Evolutionary conservation across 345 rosid species (phyloP).

Genomic region (Aquilaria malaccensis): DNA sequence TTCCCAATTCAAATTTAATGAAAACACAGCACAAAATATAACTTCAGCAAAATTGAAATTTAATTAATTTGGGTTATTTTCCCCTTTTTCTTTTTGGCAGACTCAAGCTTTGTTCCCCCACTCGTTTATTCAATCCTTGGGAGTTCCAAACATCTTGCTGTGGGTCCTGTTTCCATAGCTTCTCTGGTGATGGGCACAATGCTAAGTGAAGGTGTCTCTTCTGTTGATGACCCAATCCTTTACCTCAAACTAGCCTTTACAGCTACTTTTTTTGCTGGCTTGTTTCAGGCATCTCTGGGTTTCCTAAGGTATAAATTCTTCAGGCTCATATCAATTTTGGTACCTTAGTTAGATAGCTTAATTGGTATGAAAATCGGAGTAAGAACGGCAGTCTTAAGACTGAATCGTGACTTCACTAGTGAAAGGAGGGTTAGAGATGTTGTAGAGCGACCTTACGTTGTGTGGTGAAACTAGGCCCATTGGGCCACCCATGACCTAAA

Average conservation of each 20-base stretch:
- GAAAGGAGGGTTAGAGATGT: too few species aligned
- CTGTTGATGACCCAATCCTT: conserved; percentile 47
- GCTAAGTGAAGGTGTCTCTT: conserved; percentile 74
- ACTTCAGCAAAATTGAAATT: conserved; percentile 4
- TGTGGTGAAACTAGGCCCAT: too few species aligned
- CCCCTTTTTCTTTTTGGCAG: conserved; percentile 32
- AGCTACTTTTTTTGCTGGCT: conserved; percentile 92
- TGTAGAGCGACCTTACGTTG: too few species aligned
- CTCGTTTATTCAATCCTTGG: conserved; percentile 79
- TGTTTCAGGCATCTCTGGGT: conserved; percentile 90
- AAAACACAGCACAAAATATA: not conserved
- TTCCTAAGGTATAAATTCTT: conserved; percentile 49
- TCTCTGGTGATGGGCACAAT: conserved; percentile 96
- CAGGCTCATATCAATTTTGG: not conserved
- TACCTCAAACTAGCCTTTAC: conserved; percentile 90
- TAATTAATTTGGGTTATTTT: not conserved
- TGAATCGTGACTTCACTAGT: too few species aligned
- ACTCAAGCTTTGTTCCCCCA: conserved; percentile 99
- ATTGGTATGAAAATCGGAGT: not conserved
- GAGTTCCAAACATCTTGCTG: conserved; percentile 86
- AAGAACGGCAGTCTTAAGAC: too few species aligned
- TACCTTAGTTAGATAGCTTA: not conserved
- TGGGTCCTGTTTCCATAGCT: conserved; percentile 97
- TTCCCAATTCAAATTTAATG: conserved; percentile 3
- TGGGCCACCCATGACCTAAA: too few species aligned